phyloP scores from a whole-genome alignment of 2,329 filamentous ascomycete species.

The Pestalotiopsis sp. region DNA sequence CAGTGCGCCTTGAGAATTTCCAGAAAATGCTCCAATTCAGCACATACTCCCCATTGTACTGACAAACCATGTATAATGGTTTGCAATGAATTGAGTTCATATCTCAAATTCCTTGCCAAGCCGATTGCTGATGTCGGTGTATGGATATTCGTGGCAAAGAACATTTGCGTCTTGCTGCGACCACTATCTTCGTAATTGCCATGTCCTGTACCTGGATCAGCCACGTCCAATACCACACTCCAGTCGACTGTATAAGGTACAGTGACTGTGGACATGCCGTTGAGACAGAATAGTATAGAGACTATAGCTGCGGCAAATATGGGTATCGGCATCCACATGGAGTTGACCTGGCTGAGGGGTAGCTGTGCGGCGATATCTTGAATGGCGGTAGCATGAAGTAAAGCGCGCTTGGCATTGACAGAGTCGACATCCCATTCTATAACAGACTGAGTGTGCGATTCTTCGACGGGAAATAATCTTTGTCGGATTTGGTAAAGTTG shows the following conservation, averaged over 20 bases:
- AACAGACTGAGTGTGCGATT: not conserved
- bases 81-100: conserved; percentile 5
- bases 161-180: conserved; percentile 1
- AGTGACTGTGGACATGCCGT: conserved; percentile 1
- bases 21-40: conserved; percentile 2
- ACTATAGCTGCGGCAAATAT: conserved; percentile 9
- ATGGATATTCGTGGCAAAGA: conserved; percentile 1
- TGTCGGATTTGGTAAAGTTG: conserved; percentile 2
- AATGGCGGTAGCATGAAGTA: conserved; percentile 10
- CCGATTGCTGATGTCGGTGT: conserved; percentile 1
- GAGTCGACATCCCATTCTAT: not conserved
- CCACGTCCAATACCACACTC: not conserved
- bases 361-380: conserved; percentile 6
- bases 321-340: conserved; percentile 11
- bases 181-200: not conserved
- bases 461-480: not conserved
- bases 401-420: conserved; percentile 3
- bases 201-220: not conserved
- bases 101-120: not conserved
- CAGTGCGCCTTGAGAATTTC: conserved; percentile 8
- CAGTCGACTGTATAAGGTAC: conserved; percentile 8
- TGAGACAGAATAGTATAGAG: conserved; percentile 3
- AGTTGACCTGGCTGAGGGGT: conserved; percentile 6
- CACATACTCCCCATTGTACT: conserved; percentile 11
- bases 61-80: conserved; percentile 8